Evolutionary conservation across 176 grass and related monocot genomes (phyloP).

Genomic region (Eremochloa ophiuroides): DNA sequence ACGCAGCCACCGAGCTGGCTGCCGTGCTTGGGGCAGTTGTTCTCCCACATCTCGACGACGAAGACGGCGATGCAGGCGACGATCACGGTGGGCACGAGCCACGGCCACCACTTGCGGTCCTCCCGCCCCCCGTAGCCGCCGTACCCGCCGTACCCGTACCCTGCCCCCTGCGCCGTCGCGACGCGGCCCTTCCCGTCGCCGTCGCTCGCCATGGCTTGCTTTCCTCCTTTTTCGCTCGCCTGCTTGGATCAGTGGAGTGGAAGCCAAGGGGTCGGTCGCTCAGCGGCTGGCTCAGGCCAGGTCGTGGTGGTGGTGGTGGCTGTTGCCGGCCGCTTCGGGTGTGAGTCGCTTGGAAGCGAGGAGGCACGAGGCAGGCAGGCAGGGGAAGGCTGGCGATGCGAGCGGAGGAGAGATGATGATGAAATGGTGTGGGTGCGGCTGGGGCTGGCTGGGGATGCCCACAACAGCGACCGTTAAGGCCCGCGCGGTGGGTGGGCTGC

Average conservation of each 20-base stretch:
- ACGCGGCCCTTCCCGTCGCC: slow-evolving; percentile 44
- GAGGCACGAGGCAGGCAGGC: background rate
- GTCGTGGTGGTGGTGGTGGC: background rate
- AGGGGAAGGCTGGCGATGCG: background rate
- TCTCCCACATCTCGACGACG: slow-evolving; percentile 84
- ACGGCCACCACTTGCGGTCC: slow-evolving; percentile 71
- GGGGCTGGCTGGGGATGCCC: background rate
- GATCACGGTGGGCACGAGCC: slow-evolving; percentile 82
- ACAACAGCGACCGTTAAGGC: background rate
- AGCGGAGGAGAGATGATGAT: background rate
- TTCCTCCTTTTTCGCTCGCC: background rate
- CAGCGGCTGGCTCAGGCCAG: background rate
- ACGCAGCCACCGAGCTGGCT: slow-evolving; percentile 49
- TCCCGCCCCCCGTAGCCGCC: slow-evolving; percentile 43
- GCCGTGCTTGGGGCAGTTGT: slow-evolving; percentile 66
- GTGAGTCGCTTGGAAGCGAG: slow-evolving; percentile 64
- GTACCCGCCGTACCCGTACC: slow-evolving; percentile 18
- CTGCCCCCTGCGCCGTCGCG: slow-evolving; percentile 24
- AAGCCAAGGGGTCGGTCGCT: background rate
- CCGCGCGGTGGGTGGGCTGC: slow-evolving; percentile 2
- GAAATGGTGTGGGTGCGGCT: slow-evolving; percentile 5
- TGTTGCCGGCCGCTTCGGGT: background rate
- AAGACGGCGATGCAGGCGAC: slow-evolving; percentile 76
- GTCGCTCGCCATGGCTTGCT: slow-evolving; percentile 23
- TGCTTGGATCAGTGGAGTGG: slow-evolving; percentile 17